phyloP scores from a whole-genome alignment of 495 filamentous ascomycete genomes.

The Daldinia loculata region DNA sequence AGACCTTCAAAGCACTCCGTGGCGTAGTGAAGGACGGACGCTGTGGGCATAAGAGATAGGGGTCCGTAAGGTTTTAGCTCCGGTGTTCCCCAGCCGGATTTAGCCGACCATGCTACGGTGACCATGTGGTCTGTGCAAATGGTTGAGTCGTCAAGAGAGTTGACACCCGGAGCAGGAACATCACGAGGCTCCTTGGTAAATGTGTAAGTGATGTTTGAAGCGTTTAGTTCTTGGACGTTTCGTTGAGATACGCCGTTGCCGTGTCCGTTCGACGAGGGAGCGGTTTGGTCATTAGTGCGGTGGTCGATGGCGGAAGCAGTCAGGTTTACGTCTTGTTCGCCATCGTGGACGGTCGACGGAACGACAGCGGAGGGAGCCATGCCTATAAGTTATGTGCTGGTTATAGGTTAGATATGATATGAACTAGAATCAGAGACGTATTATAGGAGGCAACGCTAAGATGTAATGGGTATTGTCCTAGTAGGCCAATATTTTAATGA shows the following conservation, averaged over 20 bases:
- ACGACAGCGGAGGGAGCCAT: slow-evolving; percentile 48
- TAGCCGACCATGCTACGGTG: slow-evolving; percentile 72
- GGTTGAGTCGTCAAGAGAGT: slow-evolving; percentile 56
- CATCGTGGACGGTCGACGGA: slow-evolving; percentile 31
- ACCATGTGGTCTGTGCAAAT: slow-evolving; percentile 94
- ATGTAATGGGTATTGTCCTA: slow-evolving; percentile 1
- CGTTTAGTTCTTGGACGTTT: slow-evolving; percentile 64
- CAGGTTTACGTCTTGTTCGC: slow-evolving; percentile 52
- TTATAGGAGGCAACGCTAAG: not conserved
- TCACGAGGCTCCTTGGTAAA: slow-evolving; percentile 70
- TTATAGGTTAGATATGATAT: not conserved
- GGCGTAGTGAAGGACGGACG: slow-evolving; percentile 88
- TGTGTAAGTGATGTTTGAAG: slow-evolving; percentile 75
- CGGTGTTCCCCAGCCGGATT: slow-evolving; percentile 78
- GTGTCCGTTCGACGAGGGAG: slow-evolving; percentile 35
- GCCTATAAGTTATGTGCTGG: slow-evolving; percentile 8
- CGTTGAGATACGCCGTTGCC: slow-evolving; percentile 42
- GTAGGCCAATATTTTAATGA: slow-evolving; percentile 11
- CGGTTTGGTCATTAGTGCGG: slow-evolving; percentile 31
- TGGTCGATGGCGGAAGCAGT: slow-evolving; percentile 54
- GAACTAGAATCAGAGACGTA: not conserved
- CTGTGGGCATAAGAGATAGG: slow-evolving; percentile 81
- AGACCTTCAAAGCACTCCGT: slow-evolving; percentile 93
- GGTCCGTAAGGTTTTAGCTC: slow-evolving; percentile 83
- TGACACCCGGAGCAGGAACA: slow-evolving; percentile 68